Evolutionary conservation across 257 asterid species (phyloP).

Genomic region (Lithospermum erythrorhizon): DNA sequence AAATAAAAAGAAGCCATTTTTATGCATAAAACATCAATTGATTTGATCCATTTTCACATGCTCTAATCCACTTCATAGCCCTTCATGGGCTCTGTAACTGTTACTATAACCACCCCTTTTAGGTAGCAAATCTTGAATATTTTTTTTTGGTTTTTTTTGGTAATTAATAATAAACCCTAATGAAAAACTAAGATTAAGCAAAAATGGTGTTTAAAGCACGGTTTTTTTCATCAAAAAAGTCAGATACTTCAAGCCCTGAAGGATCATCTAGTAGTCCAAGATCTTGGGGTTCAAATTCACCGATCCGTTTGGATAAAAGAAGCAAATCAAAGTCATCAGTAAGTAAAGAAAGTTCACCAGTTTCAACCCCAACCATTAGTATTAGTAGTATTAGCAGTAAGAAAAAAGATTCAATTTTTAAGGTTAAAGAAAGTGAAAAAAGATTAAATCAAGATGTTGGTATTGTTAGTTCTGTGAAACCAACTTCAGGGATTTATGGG

Average conservation of each 20-base stretch:
- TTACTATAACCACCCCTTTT: too few species aligned
- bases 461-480: constrained; percentile 22
- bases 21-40: not conserved
- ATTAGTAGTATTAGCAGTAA: constrained; percentile 6
- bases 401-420: constrained; percentile 28
- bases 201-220: constrained; percentile 89
- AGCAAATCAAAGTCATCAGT: constrained; percentile 39
- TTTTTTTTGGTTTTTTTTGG: too few species aligned
- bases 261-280: constrained; percentile 86
- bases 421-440: constrained; percentile 31
- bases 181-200: not conserved
- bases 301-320: constrained; percentile 83
- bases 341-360: constrained; percentile 46
- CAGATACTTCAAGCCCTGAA: constrained; percentile 79
- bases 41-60: not conserved
- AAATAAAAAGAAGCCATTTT: not conserved
- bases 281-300: constrained; percentile 80
- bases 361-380: constrained; percentile 26
- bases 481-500: constrained; percentile 16
- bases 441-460: constrained; percentile 7
- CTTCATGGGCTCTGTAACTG: not conserved
- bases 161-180: constrained; percentile 4
- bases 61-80: not conserved
- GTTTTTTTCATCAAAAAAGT: constrained; percentile 80
- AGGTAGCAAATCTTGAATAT: too few species aligned